A percentile compares a stretch with the other conserved stretches of the same genome.
Evolutionary conservation across 73 alveolate species (phyloP).

Genomic region (Paraurostyla sp.): DNA sequence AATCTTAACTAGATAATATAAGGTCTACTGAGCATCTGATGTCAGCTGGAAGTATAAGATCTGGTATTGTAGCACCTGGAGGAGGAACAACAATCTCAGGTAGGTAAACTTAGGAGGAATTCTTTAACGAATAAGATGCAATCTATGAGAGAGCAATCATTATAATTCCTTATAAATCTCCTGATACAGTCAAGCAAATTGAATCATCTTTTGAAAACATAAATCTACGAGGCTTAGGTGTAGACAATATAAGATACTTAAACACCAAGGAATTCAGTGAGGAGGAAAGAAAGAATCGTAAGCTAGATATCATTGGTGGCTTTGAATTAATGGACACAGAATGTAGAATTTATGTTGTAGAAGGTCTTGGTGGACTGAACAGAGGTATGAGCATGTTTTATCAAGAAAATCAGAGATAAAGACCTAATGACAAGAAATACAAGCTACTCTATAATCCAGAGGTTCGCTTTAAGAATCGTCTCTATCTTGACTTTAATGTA

Average conservation of each 20-base stretch:
- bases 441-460: conserved; percentile 80
- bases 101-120: conserved; percentile 7
- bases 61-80: neutral
- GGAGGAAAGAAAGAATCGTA: conserved; percentile 69
- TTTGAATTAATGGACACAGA: conserved; percentile 80
- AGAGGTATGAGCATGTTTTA: conserved; percentile 69
- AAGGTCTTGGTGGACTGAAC: conserved; percentile 85
- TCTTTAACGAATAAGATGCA: conserved; percentile 58
- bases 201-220: conserved; percentile 63
- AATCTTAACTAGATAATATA: neutral
- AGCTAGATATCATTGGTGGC: conserved; percentile 78
- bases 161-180: conserved; percentile 76
- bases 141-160: conserved; percentile 80
- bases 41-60: neutral
- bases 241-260: conserved; percentile 65
- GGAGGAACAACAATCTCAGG: too few species aligned
- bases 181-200: conserved; percentile 63
- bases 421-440: conserved; percentile 71
- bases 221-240: conserved; percentile 71
- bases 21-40: conserved; percentile 8
- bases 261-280: conserved; percentile 76
- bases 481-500: conserved; percentile 78
- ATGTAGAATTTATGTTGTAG: conserved; percentile 74
- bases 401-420: conserved; percentile 58
- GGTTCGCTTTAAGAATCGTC: conserved; percentile 76